Evolutionary conservation across 2,329 filamentous ascomycete species (phyloP), one percentile per base, ranked within the genome.

Genomic region (Allantophomopsis lycopodina): DNA sequence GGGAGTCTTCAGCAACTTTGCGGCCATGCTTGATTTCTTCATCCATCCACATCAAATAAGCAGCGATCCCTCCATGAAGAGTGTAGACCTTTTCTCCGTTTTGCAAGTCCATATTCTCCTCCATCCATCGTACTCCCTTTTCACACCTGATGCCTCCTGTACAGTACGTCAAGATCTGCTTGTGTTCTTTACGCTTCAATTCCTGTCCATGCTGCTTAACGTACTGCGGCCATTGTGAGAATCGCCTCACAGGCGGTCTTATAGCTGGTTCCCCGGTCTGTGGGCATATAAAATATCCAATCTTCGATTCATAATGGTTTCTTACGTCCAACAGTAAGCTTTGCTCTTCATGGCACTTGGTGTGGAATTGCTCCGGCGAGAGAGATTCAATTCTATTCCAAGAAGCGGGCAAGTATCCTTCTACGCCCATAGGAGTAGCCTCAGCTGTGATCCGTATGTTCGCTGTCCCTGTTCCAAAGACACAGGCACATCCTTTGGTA

Each of bases 121-220:
- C 40, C 38, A 57, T 42, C 31, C 45, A 57, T 17, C 54, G 40
- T 11, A 50, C 50, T 10, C 50, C 54, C 32, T 57, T 57, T 40
- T 57, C 55, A 16, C 55, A 57, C 10, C 55, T 40, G 12, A 57
- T 56, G 0, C 55, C 55, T 3, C 55, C 55, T 0, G 55, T 57
- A 36, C 55, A 57, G 36, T 56, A 57, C 3, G 52, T 52, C 39
- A 56, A 38, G 18, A 56, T 50, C 2, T 53, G 3, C 38, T 42
- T 18, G 32, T 20, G 15, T 17, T n/a, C 3, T 14, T 34, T 15
- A 36, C 35, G 31, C 21, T 18, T n/a, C 16, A 32, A 7, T 13
- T 34, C 40, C n/a, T 32, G 28, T 37, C 52, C 40, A 34, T 47
- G 39, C 28, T 43, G 46, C 39, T 46, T 50, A 23, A 56, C 53